Base-by-base conservation (phyloP, 2,329 filamentous ascomycete species). In the Colletotrichum falcatum region DNA sequence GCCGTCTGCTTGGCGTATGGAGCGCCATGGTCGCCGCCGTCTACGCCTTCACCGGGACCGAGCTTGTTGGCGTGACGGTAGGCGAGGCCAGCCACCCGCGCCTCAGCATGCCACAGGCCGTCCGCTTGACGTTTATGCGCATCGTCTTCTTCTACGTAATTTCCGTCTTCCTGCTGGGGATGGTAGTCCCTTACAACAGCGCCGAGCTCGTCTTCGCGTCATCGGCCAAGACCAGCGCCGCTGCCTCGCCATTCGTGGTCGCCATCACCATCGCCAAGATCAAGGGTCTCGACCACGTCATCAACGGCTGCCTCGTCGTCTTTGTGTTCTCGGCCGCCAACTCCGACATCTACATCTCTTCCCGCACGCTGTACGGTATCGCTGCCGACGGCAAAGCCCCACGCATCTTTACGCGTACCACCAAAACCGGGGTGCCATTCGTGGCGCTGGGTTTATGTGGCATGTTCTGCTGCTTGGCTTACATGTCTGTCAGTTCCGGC, bases 101-200 rank as follows among this genome's bases (percentile, higher is more conserved):
- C 74, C 87, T 87, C 77, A 91, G 88, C 59, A 90, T 92, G 66
- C 90, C 90, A 2, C 84, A 87, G 54, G 91, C 90, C 33, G 91
- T 92, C 79, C 90, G 88, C 75, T 84, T 92, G 65, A 92, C 90
- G 48, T 91, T 92, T 78, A 90, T 87, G 80, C 90, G 91, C 26
- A 92, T 92, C 76, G 78, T 91, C 71, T 84, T 92, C 79, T 93
- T 93, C 82, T 92, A 92, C 80, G 84, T 90, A 66, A 78, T 90
- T 35, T 89, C 87, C 9, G 89, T 92, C 20, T 82, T 92, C 54
- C 85, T 92, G 54, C 81, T 92, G 7, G 91, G 91, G 66, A 91
- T 91, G 82, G 83, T 91, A 16, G 88, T 93, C 1, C 89, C 90
- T 0, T 92, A 91, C 81, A 82, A 92, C 79, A 79, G 79, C 64